Evolutionary conservation across 1,139 yeast genomes (phyloP), one percentile per base, ranked within the genome.

Genomic region (Wickerhamomyces sp.): DNA sequence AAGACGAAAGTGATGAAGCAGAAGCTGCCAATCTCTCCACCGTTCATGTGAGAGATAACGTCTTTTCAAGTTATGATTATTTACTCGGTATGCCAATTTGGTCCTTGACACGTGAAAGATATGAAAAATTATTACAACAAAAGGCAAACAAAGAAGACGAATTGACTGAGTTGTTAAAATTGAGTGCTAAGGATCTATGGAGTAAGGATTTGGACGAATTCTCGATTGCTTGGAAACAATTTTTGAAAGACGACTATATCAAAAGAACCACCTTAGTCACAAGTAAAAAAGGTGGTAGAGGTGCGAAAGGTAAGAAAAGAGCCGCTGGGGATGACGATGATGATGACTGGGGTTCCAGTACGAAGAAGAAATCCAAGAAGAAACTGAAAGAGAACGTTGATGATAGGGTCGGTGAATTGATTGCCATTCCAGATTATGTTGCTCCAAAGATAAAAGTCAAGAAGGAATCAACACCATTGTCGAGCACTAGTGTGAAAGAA

Each of bases 141-240:
- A 72, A 78, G 45, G 86, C 76, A 35, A 78, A 64, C 22, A 83
- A 81, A 54, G 93, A 88, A 55, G 66, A 61, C 10, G 95, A 87
- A 54, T 70, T 91, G 49, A 81, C 78, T 33, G 58, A 56, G 2
- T 68, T 91, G 46, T 69, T 89, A 47, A 72, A 72, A 38, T 68
- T 78, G 52, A 67, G 85, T 6, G 91, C 96, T 17, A 87, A 86
- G 56, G 96, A 88, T 58, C 66, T 91, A 42, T 91, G 98, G 98
- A 72, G 66, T 41, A 70, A 59, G 30, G 98, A 91, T 57, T 68
- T 91, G 50, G 95, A 87, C 41, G 78, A 62, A 2, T 91, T 91
- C 56, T 54, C 75, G 45, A 65, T 47, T 6, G 73, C 71, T 11
- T 91, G 93, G 82, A 72, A 78, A 1, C 64, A 69, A 36, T 87